Conservation (phyloP, 2,329 filamentous ascomycete species). For the Leptographium radiaticola region DNA sequence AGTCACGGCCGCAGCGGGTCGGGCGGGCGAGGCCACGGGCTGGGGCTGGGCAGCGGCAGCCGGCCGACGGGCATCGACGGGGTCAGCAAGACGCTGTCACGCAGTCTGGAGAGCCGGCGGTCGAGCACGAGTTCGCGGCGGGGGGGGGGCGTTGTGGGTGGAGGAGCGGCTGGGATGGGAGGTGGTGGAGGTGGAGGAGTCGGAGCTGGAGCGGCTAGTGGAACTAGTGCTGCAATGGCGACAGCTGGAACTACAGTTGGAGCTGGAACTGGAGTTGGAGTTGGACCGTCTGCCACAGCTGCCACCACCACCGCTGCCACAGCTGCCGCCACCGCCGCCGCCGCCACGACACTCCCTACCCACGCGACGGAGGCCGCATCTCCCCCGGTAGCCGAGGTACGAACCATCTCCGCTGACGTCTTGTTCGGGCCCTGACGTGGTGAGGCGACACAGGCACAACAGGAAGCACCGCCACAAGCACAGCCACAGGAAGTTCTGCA, state of each 20-base stretch:
- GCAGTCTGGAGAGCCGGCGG: slow-evolving; percentile 80
- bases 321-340: not conserved
- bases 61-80: slow-evolving; percentile 50
- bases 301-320: not conserved
- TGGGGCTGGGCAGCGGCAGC: not conserved
- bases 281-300: too few relatives aligned
- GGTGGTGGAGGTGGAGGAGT: slow-evolving; percentile 27
- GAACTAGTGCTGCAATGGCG: slow-evolving; percentile 3
- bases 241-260: slow-evolving; percentile 22
- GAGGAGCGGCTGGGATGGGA: slow-evolving; percentile 12
- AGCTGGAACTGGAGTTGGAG: too few relatives aligned
- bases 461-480: not conserved
- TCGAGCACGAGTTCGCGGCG: slow-evolving; percentile 72
- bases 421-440: slow-evolving; percentile 32
- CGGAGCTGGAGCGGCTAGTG: slow-evolving; percentile 23
- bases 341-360: not conserved
- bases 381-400: slow-evolving; percentile 35
- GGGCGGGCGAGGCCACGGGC: not conserved
- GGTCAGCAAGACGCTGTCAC: slow-evolving; percentile 66
- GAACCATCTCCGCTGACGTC: slow-evolving; percentile 28
- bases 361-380: not conserved
- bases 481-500: not conserved
- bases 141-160: slow-evolving; percentile 16
- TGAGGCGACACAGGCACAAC: not conserved
- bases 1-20: slow-evolving; percentile 4